Evolutionary conservation across 2,329 filamentous ascomycete species (phyloP).

Genomic region (Cladosporium sp.): DNA sequence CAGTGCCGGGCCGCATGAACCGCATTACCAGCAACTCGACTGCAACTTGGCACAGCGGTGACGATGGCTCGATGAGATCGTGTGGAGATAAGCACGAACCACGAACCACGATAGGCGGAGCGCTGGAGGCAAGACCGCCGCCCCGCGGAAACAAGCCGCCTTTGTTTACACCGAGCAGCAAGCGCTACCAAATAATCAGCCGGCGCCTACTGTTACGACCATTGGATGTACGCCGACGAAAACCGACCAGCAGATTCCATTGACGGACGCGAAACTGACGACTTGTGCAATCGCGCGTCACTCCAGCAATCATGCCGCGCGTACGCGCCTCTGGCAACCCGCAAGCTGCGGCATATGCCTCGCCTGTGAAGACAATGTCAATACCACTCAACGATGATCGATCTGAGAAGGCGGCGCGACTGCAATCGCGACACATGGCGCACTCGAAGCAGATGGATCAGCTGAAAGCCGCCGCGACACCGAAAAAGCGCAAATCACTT

Average conservation of each 20-base stretch:
- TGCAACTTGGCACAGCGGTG: too few relatives aligned
- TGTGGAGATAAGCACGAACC: too few relatives aligned
- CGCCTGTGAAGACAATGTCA: conserved; percentile 53
- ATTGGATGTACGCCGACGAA: background rate
- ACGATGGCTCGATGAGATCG: too few relatives aligned
- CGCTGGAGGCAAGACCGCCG: too few relatives aligned
- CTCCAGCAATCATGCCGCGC: conserved; percentile 28
- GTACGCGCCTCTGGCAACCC: conserved; percentile 43
- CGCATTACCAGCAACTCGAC: background rate
- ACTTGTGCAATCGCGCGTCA: background rate
- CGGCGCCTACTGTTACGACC: background rate
- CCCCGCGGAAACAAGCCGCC: background rate
- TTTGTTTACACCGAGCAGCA: conserved; percentile 8
- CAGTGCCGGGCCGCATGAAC: background rate
- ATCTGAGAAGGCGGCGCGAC: conserved; percentile 81
- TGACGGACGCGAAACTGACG: too few relatives aligned
- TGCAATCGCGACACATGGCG: conserved; percentile 80
- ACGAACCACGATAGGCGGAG: too few relatives aligned
- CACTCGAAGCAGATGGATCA: conserved; percentile 91
- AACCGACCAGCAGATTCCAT: background rate
- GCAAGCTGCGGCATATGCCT: conserved; percentile 49
- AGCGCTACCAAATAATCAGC: background rate
- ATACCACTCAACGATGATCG: conserved; percentile 96
- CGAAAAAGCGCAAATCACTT: conserved; percentile 45
- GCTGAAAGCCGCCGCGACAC: conserved; percentile 75